These are phyloP conservation scores for Moniliophthora roreri DNA, from an alignment of 1,284 basidiomycete species.

Conservation along the genomic window DNA sequence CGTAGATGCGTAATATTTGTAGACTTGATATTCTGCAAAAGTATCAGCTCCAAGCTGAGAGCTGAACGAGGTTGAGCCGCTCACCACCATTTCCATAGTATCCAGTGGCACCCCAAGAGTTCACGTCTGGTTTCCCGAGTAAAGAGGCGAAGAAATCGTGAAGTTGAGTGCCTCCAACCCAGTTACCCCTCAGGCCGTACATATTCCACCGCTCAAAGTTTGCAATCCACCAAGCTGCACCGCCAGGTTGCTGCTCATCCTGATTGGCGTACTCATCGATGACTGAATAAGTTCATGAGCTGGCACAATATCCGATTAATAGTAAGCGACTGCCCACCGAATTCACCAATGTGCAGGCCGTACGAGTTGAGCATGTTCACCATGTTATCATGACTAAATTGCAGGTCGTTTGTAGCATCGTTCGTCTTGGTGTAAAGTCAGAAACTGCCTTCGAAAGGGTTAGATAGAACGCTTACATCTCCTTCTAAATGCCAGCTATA, in stretches of 20 bases:
- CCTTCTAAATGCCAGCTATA: slow-evolving; percentile 22
- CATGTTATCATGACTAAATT: slow-evolving; percentile 18
- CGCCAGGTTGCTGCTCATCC: slow-evolving; percentile 18
- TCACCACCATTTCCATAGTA: slow-evolving; percentile 21
- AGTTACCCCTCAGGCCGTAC: slow-evolving; percentile 14
- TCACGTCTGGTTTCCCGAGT: slow-evolving; percentile 16
- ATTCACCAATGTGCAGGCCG: slow-evolving; percentile 16
- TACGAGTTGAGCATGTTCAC: slow-evolving; percentile 17
- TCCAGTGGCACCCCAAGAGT: slow-evolving; percentile 16
- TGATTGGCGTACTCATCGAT: slow-evolving; percentile 22
- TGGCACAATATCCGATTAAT: not conserved
- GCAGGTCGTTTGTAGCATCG: slow-evolving; percentile 19
- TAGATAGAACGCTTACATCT: too few relatives aligned
- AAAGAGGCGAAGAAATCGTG: slow-evolving; percentile 21
- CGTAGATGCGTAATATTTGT: slow-evolving; percentile 20
- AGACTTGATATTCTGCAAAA: slow-evolving; percentile 20
- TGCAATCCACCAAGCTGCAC: slow-evolving; percentile 20
- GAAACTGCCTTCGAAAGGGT: too few relatives aligned
- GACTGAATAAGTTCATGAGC: slow-evolving; percentile 10
- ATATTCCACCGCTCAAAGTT: slow-evolving; percentile 10
- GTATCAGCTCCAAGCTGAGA: too few relatives aligned
- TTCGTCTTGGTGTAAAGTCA: slow-evolving; percentile 16
- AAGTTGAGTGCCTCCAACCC: slow-evolving; percentile 17
- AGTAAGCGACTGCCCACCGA: slow-evolving; percentile 12
- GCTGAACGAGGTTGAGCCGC: too few relatives aligned